Evolutionary conservation across 1,284 basidiomycete genomes (phyloP), one percentile per base, ranked within the genome.

Genomic region (Exsudoporus floridanus): DNA sequence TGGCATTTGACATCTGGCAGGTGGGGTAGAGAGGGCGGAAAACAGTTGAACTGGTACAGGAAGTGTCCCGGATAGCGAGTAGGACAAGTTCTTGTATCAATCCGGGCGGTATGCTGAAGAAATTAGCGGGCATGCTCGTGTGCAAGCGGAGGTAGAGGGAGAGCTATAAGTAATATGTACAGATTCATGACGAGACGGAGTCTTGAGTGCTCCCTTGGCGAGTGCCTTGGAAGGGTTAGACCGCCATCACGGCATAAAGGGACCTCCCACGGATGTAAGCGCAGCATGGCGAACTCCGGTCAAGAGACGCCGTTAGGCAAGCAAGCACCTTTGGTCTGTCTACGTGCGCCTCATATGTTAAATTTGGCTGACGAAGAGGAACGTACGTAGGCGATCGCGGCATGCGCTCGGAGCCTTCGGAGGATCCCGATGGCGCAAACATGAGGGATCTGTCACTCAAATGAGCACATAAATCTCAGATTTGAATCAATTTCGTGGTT

Each of bases 51-150:
- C 74, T 70, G 27, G 70, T 69, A 35, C 66, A 61, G 35, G 61
- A 61, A 8, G 65, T 54, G 37, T 60, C 42, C 19, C 39, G 59
- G 44, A 69, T 60, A 14, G 70, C 60, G 47, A 64, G 63, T 16
- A 72, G 57, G 25, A 64, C 61, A 33, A 77, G 71, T 27, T 69
- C 64, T 49, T 73, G 69, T 36, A 76, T 58, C 21, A 73, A 59
- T 52, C 73, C 66, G 8, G 61, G 62, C 19, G 72, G 69, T 41
- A 64, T 60, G 34, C 64, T 54, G 45, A 68, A 58, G 31, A 72
- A 56, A 53, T 69, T 61, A 45, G 33, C 54, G 55, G 60, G 50
- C 61, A 66, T 68, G 50, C 37, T 61, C 55, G 27, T 49, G 44
- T 19, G 59, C 36, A 28, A 54, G 56, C 54, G 47, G 58, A 53